Evolutionary conservation across 768 basidiomycete genomes (phyloP).

Genomic region (Mycena latifolia): DNA sequence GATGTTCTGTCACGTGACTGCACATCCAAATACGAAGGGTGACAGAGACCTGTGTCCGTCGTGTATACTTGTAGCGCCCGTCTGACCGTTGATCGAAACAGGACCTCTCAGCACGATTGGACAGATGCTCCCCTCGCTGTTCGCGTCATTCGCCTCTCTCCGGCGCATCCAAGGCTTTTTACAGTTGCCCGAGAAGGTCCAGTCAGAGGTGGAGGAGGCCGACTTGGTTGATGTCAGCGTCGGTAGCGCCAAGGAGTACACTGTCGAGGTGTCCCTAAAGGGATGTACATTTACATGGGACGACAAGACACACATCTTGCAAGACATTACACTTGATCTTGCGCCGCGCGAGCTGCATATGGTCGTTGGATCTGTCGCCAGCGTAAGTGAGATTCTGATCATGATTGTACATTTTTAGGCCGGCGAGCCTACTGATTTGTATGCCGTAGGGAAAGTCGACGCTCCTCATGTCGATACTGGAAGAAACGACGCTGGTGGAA

Average conservation of each 20-base stretch:
- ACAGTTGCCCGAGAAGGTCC: conserved; percentile 18
- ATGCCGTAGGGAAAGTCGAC: conserved; percentile 26
- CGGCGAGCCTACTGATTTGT: not conserved
- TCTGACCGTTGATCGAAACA: not conserved
- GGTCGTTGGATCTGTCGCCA: conserved; percentile 32
- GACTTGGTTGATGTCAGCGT: conserved; percentile 5
- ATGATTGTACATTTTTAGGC: no score
- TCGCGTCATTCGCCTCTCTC: conserved; percentile 17
- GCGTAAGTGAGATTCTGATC: conserved; percentile 9
- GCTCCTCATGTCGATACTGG: conserved; percentile 31
- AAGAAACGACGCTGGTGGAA: conserved; percentile 12
- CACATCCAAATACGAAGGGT: not conserved
- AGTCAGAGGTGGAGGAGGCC: not conserved
- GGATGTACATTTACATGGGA: conserved; percentile 29
- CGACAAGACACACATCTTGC: conserved; percentile 10
- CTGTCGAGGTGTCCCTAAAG: conserved; percentile 12
- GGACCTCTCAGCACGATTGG: conserved; percentile 7
- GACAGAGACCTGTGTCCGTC: not conserved
- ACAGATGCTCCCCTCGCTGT: conserved; percentile 12
- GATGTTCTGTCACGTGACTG: not conserved
- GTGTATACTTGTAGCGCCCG: not conserved
- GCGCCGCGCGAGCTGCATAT: conserved; percentile 22
- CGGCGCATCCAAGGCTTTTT: conserved; percentile 17
- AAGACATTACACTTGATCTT: conserved; percentile 21
- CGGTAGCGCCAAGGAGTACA: not conserved